Evolutionary conservation across 2,329 filamentous ascomycete genomes (phyloP).

Genomic region (Aspergillus fructus): DNA sequence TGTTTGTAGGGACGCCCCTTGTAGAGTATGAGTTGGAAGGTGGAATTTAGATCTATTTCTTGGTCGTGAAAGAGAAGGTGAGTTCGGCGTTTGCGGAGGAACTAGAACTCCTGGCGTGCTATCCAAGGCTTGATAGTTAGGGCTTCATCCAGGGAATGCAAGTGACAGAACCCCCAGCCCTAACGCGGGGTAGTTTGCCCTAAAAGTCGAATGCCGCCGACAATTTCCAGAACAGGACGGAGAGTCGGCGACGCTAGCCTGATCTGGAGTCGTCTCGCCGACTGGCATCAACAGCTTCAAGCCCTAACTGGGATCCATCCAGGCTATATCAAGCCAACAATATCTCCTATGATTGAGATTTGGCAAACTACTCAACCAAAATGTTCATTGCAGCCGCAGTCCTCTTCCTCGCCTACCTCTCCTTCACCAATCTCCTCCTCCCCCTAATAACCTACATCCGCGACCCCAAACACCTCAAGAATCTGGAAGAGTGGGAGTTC

Average conservation of each 20-base stretch:
- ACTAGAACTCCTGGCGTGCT: background rate
- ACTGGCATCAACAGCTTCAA: background rate
- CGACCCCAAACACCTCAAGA: slow-evolving; percentile 38
- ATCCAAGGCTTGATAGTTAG: background rate
- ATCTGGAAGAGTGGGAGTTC: slow-evolving; percentile 55
- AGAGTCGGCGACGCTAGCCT: background rate
- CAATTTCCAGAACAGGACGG: background rate
- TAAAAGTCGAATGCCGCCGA: background rate
- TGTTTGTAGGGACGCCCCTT: too few relatives aligned
- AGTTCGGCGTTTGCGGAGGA: background rate
- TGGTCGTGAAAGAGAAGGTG: background rate
- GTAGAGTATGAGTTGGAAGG: background rate
- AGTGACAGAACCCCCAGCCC: background rate
- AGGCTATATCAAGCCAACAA: background rate
- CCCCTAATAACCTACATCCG: background rate
- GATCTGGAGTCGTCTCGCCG: background rate
- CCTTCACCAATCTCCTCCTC: background rate
- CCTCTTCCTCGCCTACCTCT: background rate
- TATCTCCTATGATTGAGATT: too few relatives aligned
- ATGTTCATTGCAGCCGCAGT: background rate
- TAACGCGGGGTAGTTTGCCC: background rate
- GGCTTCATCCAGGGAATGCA: too few relatives aligned
- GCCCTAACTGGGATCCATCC: background rate
- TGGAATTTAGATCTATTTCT: background rate
- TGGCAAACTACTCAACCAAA: too few relatives aligned